Evolutionary conservation across 2,329 filamentous ascomycete genomes (phyloP).

Genomic region (Hypoxylon sp.): DNA sequence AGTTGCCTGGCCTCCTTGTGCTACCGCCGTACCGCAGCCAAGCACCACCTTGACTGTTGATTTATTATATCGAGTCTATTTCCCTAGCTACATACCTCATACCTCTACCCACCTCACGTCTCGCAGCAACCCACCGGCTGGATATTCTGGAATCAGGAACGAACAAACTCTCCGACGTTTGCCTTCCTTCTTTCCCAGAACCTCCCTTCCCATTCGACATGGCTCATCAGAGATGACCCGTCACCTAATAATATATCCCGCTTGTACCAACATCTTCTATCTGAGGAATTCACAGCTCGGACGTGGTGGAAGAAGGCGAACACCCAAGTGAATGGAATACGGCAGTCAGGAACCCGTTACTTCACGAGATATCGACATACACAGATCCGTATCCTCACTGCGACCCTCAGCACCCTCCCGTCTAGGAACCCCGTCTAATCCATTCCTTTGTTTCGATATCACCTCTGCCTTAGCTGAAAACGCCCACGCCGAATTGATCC

Average conservation of each 20-base stretch:
- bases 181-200: conserved; percentile 35
- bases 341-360: conserved; percentile 37
- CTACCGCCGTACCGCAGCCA: conserved; percentile 35
- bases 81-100: conserved; percentile 17
- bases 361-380: conserved; percentile 23
- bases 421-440: conserved; percentile 17
- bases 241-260: conserved; percentile 36
- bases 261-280: conserved; percentile 38
- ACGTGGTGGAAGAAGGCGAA: conserved; percentile 30
- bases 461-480: conserved; percentile 21
- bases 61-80: conserved; percentile 41
- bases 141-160: conserved; percentile 41
- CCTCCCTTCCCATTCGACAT: conserved; percentile 43
- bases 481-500: conserved; percentile 35
- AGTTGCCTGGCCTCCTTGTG: conserved; percentile 34
- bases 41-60: conserved; percentile 35
- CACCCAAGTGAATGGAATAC: conserved; percentile 37
- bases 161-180: conserved; percentile 41
- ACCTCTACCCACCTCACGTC: conserved; percentile 16
- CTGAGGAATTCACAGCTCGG: conserved; percentile 22
- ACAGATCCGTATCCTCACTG: conserved; percentile 12
- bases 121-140: conserved; percentile 37
- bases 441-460: conserved; percentile 25
- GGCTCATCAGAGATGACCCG: conserved; percentile 50
- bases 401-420: conserved; percentile 28